Evolutionary conservation across 371 early-diverging fungal genomes (phyloP).

Genomic region (Circinella umbellata): DNA sequence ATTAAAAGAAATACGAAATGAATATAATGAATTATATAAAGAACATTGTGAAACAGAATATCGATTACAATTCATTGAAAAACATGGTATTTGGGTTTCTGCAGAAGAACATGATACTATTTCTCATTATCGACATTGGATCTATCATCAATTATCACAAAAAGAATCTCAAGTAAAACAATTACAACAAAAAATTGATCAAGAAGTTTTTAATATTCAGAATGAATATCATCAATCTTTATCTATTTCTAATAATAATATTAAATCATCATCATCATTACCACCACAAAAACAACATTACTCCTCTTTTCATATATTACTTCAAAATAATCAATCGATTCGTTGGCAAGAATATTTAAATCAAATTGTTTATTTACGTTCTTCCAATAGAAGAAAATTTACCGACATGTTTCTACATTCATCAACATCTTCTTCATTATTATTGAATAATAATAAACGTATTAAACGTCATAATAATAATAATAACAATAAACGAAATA

Average conservation of each 20-base stretch:
- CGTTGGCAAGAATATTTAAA: constrained; percentile 8
- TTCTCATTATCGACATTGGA: background rate
- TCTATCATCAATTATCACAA: background rate
- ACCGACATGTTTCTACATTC: background rate
- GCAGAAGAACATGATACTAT: constrained; percentile 11
- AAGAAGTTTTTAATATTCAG: background rate
- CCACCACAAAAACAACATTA: no score
- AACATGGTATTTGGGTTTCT: constrained; percentile 9
- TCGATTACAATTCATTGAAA: background rate
- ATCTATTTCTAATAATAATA: no score
- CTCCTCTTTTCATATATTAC: background rate
- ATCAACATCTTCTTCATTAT: background rate
- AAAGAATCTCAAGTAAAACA: background rate
- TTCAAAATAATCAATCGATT: background rate
- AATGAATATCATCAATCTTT: background rate
- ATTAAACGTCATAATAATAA: background rate
- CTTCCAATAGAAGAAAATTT: constrained; percentile 2
- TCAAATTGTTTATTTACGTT: constrained; percentile 1
- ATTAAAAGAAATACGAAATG: background rate
- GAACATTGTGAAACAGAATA: constrained; percentile 6
- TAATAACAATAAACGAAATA: background rate
- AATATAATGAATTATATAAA: background rate
- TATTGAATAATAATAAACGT: background rate
- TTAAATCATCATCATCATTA: no score
- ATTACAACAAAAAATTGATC: background rate